phyloP scores from a whole-genome alignment of 2,329 filamentous ascomycete genomes.

The Chalaropsis thielavioides region DNA sequence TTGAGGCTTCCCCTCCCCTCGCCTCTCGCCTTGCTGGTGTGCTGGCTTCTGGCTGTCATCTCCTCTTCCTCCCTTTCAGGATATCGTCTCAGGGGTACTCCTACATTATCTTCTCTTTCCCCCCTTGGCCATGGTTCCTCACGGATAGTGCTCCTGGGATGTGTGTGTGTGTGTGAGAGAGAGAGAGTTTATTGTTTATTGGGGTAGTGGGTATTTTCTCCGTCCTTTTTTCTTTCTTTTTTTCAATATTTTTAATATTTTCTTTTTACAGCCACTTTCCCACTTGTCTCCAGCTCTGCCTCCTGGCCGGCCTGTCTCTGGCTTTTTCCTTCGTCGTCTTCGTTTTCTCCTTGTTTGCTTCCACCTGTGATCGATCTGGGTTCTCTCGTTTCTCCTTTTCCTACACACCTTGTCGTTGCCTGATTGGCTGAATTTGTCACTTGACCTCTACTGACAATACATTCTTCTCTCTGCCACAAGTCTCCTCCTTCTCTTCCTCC shows the following conservation, averaged over 20 bases:
- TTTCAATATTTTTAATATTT: no score
- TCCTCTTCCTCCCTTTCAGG: background rate
- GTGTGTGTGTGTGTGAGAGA: background rate
- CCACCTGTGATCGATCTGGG: background rate
- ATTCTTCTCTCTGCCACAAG: background rate
- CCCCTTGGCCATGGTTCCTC: conserved; percentile 6
- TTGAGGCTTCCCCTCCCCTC: background rate
- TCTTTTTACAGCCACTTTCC: conserved; percentile 6
- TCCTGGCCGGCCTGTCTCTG: conserved; percentile 6
- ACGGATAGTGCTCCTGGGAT: background rate
- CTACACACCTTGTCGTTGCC: background rate
- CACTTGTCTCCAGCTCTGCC: conserved; percentile 4
- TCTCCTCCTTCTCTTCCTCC: background rate
- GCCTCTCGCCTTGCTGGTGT: background rate
- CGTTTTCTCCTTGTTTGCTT: background rate
- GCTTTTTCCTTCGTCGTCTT: background rate
- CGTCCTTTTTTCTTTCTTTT: background rate
- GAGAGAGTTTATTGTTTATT: no score
- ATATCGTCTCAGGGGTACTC: conserved; percentile 5
- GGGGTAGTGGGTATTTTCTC: background rate
- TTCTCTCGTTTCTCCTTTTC: conserved; percentile 7
- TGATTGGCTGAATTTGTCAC: background rate
- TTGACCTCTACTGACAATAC: background rate
- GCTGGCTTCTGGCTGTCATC: background rate
- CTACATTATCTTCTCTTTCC: background rate